A percentile compares a stretch with the other conserved stretches of the same genome.
Conservation (phyloP, 176 grass and related monocot species). For the Phyllostachys edulis region DNA sequence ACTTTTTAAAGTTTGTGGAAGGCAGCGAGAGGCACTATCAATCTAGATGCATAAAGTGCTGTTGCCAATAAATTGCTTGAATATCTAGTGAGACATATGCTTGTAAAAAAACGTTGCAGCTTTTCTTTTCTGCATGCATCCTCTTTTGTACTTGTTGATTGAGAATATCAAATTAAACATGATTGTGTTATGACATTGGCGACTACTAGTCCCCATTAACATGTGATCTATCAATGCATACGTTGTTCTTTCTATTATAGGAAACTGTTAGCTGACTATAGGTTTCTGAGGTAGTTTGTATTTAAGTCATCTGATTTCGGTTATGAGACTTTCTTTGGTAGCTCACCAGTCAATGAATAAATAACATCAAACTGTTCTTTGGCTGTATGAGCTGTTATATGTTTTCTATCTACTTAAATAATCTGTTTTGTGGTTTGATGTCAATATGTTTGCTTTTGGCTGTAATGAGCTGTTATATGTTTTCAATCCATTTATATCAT, state of each 20-base stretch:
- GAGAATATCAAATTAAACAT: not conserved
- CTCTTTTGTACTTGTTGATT: not conserved
- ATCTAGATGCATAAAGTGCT: not conserved
- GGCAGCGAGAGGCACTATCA: not conserved
- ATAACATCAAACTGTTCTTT: not conserved
- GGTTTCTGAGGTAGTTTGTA: not conserved
- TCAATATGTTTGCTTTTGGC: not conserved
- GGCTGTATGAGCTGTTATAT: not conserved
- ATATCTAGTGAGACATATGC: not conserved
- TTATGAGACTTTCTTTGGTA: not conserved
- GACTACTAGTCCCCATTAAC: not conserved
- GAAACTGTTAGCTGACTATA: not conserved
- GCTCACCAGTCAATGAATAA: not conserved
- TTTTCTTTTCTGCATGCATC: not conserved
- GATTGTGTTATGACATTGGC: not conserved
- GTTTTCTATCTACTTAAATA: not conserved
- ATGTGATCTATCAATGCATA: not conserved
- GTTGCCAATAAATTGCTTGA: not conserved
- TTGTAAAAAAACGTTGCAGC: not conserved
- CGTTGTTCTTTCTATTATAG: not conserved
- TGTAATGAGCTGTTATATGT: not conserved
- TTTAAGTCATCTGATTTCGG: not conserved
- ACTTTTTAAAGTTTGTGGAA: not conserved
- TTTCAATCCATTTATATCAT: not conserved
- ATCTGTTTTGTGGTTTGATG: not conserved